Evolutionary conservation across 495 filamentous ascomycete species (phyloP).

Genomic region (Neurospora discreta): DNA sequence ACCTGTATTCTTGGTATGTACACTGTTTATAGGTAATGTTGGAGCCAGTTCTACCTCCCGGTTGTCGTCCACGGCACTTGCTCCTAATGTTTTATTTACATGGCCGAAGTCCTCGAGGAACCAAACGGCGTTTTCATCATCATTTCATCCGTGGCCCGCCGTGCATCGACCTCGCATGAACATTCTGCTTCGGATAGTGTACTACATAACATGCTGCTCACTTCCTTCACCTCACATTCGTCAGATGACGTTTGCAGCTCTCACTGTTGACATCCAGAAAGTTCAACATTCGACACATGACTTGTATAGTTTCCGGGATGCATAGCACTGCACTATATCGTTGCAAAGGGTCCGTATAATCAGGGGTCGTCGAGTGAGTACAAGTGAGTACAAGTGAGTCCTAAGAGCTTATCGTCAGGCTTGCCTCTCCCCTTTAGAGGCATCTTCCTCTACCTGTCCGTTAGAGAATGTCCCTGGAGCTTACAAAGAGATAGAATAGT

Average conservation of each 20-base stretch:
- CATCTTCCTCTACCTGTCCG: background rate
- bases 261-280: background rate
- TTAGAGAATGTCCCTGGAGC: background rate
- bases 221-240: background rate
- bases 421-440: background rate
- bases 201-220: background rate
- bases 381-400: background rate
- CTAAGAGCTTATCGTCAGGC: background rate
- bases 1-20: background rate
- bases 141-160: background rate
- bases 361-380: background rate
- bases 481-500: background rate
- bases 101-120: background rate
- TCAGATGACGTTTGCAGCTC: background rate
- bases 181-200: background rate
- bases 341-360: background rate
- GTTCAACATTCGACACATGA: background rate
- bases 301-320: background rate
- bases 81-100: background rate
- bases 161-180: background rate
- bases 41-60: background rate
- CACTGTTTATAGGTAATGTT: no score
- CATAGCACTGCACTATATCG: background rate
- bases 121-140: background rate
- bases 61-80: background rate